Evolutionary conservation across 768 basidiomycete genomes (phyloP), one percentile per base, ranked within the genome.

Genomic region (Cystofilobasidium bisporidii): DNA sequence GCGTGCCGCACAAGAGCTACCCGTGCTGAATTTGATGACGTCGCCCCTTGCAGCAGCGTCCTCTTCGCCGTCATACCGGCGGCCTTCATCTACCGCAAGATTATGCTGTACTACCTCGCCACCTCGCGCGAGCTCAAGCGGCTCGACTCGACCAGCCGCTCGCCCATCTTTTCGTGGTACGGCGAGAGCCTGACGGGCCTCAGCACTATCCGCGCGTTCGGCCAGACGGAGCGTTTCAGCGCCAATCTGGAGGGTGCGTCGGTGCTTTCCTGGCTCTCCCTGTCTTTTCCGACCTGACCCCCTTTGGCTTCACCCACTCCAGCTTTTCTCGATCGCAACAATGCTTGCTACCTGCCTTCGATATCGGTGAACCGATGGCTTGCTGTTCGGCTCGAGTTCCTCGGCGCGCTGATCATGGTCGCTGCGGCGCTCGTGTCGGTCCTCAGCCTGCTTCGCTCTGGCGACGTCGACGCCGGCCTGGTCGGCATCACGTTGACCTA

Each of bases 401-500:
- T 92, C 20, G 91, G 91, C 18, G 83, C 86, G 11, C 76, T 85
- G 72, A 86, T 93, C 71, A 89, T 94, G 70, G 79, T 91, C 61
- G 79, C 85, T 12, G 85, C 87, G 1, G 86, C 87, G 5, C 50
- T 81, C 0, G 78, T 90, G 61, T 83, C 90, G 0, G 79, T 91
- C 70, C 74, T 80, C 12, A 87, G 87, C 0, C 81, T 92, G n/a
- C 78, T 85, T 40, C 85, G 86, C 11, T 86, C 82, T 12, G 84
- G 85, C 0, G 74, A 71, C 20, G 86, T 96, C 14, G 88, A 93
- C 77, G 88, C 90, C 5, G 91, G 89, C 0, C 79, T 92, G 26
- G 90, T 93, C 32, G 91, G 91, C 10, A 80, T 93, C 69, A 86
- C 93, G 28, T 77, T 93, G 70, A 86, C 87, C 0, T 93, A 93